phyloP scores from a whole-genome alignment of 345 rosid genomes.

The Eucalyptus microcorys region DNA sequence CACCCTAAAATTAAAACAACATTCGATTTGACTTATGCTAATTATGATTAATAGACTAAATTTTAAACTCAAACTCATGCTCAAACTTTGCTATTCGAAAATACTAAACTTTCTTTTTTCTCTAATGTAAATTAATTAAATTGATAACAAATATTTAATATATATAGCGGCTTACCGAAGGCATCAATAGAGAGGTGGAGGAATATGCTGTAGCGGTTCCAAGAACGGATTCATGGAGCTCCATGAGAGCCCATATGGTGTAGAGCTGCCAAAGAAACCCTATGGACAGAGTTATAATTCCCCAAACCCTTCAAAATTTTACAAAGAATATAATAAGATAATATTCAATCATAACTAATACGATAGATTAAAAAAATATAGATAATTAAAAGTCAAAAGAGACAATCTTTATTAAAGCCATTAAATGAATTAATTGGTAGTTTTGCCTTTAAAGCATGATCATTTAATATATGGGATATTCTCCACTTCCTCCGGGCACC shows the following conservation, averaged over 20 bases:
- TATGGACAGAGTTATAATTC: constrained; percentile 5
- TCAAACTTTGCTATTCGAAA: neutral
- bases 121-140: neutral
- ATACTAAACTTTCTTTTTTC: neutral
- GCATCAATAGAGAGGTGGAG: constrained; percentile 35
- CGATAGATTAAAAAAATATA: neutral
- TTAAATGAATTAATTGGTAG: neutral
- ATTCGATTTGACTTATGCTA: neutral
- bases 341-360: neutral
- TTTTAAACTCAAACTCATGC: neutral
- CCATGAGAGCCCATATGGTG: constrained; percentile 32
- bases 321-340: neutral
- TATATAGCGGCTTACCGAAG: constrained; percentile 16
- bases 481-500: neutral
- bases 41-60: neutral
- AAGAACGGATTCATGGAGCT: constrained; percentile 16
- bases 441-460: neutral
- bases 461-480: neutral
- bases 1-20: neutral
- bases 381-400: neutral
- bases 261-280: constrained; percentile 34
- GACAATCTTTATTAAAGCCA: neutral
- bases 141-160: neutral
- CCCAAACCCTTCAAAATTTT: constrained; percentile 27
- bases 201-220: constrained; percentile 40